Evolutionary conservation across 495 filamentous ascomycete genomes (phyloP).

Genomic region (Penicillium riverlandense): DNA sequence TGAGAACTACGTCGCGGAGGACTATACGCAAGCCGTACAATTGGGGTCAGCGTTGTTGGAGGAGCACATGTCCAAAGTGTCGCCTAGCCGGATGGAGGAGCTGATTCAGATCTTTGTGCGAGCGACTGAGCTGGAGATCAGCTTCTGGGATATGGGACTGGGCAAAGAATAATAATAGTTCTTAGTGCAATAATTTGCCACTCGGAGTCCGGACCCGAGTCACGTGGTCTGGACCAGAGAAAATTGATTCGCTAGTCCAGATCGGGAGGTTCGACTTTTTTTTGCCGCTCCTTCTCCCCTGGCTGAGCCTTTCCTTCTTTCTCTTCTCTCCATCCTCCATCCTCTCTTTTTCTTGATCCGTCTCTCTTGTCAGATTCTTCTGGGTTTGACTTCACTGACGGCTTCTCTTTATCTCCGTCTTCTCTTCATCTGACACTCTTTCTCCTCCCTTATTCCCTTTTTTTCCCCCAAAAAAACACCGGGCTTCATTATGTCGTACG

Average conservation of each 20-base stretch:
- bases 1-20: slow-evolving; percentile 71
- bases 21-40: slow-evolving; percentile 63
- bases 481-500: slow-evolving; percentile 60
- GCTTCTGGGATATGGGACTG: slow-evolving; percentile 81
- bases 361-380: no score
- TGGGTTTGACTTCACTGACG: no score
- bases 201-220: neutral
- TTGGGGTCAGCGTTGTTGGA: slow-evolving; percentile 70
- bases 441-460: slow-evolving; percentile 17
- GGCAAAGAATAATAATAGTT: slow-evolving; percentile 20
- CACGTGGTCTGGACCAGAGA: no score
- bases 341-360: no score
- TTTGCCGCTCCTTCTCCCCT: neutral
- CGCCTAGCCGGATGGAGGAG: slow-evolving; percentile 68
- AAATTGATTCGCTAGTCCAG: no score
- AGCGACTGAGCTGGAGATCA: slow-evolving; percentile 84
- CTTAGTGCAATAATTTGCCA: neutral
- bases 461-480: slow-evolving; percentile 16
- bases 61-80: slow-evolving; percentile 59
- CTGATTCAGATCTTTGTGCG: slow-evolving; percentile 76
- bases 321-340: no score
- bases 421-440: neutral
- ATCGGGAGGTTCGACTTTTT: neutral
- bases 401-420: no score
- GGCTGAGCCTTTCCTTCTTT: no score